Evolutionary conservation across 768 basidiomycete genomes (phyloP).

Genomic region (Botryobasidium botryosum): DNA sequence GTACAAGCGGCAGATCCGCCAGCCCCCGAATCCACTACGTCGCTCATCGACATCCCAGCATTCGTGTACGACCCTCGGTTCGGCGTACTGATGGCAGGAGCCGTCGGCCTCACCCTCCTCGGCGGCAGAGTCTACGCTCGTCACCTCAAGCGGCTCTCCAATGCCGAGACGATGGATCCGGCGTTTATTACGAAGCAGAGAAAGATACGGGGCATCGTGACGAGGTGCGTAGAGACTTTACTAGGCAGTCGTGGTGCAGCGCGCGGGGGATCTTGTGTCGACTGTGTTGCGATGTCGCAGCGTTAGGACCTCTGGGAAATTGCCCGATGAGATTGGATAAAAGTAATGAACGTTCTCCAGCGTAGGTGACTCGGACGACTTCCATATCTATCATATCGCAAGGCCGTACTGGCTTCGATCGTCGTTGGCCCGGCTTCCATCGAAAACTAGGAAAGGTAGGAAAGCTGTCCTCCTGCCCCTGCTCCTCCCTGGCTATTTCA

Average conservation of each 20-base stretch:
- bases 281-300: too few relatives aligned
- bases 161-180: constrained; percentile 35
- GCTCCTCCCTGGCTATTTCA: not conserved
- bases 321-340: too few relatives aligned
- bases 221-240: constrained; percentile 33
- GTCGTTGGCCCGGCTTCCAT: constrained; percentile 45
- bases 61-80: too few relatives aligned
- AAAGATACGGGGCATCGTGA: constrained; percentile 69
- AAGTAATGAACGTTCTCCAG: constrained; percentile 30
- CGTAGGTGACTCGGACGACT: constrained; percentile 79
- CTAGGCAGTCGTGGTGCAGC: too few relatives aligned
- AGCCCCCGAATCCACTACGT: too few relatives aligned
- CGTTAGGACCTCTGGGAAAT: too few relatives aligned
- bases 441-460: constrained; percentile 39
- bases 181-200: constrained; percentile 36
- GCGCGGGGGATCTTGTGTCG: too few relatives aligned
- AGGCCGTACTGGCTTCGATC: constrained; percentile 54
- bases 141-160: constrained; percentile 19
- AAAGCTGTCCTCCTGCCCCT: not conserved
- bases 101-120: too few relatives aligned
- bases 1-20: too few relatives aligned
- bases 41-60: too few relatives aligned
- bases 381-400: constrained; percentile 76
- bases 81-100: too few relatives aligned
- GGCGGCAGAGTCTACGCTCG: constrained; percentile 8